A percentile compares a stretch with the other conserved stretches of the same genome.
These are phyloP conservation scores for Hanseniaspora sp. DNA, from an alignment of 1,139 yeast genomes.

Conservation along the genomic window DNA sequence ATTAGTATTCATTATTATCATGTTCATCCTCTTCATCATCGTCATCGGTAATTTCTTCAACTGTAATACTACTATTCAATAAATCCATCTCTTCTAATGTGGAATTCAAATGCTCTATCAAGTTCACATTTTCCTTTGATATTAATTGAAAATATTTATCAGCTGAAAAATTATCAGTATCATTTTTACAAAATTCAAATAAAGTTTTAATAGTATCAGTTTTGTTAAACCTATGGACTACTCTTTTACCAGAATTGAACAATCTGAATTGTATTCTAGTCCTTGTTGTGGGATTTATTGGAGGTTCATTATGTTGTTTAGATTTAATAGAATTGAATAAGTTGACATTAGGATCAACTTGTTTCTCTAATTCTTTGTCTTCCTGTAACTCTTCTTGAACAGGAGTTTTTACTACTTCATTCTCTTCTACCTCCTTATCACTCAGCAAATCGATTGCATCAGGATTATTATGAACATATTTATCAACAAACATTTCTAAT, in stretches of 20 bases:
- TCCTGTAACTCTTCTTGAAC: slow-evolving; percentile 17
- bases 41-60: slow-evolving; percentile 3
- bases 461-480: slow-evolving; percentile 59
- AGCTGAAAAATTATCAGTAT: slow-evolving; percentile 36
- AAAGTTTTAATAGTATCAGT: slow-evolving; percentile 50
- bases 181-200: slow-evolving; percentile 49
- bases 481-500: slow-evolving; percentile 44
- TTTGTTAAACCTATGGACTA: slow-evolving; percentile 58
- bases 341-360: slow-evolving; percentile 17
- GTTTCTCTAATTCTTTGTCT: slow-evolving; percentile 21
- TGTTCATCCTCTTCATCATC: not conserved
- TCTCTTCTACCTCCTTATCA: slow-evolving; percentile 20
- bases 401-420: slow-evolving; percentile 21
- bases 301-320: slow-evolving; percentile 49
- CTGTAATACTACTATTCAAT: slow-evolving; percentile 52
- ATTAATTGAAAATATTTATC: slow-evolving; percentile 49
- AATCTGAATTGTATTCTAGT: slow-evolving; percentile 81
- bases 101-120: slow-evolving; percentile 46
- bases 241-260: slow-evolving; percentile 65
- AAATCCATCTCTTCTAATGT: slow-evolving; percentile 69
- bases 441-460: slow-evolving; percentile 20
- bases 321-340: slow-evolving; percentile 33
- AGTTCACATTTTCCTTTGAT: slow-evolving; percentile 39
- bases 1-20: not conserved
- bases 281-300: slow-evolving; percentile 40